phyloP scores from a whole-genome alignment of 2,329 filamentous ascomycete genomes.

The Massarina eburnea region DNA sequence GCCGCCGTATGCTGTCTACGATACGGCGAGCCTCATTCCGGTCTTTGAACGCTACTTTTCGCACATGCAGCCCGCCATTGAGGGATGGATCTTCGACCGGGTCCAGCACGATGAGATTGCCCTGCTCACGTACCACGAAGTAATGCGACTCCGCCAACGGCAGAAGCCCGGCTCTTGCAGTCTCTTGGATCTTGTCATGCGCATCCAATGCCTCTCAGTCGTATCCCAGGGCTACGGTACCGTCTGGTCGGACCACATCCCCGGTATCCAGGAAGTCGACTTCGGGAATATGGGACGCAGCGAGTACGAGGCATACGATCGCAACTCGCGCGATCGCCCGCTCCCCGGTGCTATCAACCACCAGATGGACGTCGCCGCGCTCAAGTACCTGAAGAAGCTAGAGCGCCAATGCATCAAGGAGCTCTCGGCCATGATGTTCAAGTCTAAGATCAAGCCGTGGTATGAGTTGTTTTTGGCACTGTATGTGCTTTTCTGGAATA shows the following conservation, averaged over 20 bases:
- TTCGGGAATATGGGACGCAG: conserved; percentile 32
- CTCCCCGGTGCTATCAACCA: conserved; percentile 40
- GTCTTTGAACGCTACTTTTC: conserved; percentile 33
- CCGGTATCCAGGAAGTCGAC: conserved; percentile 36
- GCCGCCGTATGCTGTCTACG: conserved; percentile 39
- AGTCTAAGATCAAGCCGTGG: conserved; percentile 39
- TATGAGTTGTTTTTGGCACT: conserved; percentile 40
- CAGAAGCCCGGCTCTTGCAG: conserved; percentile 15
- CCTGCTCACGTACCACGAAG: conserved; percentile 34
- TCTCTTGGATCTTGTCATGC: conserved; percentile 34
- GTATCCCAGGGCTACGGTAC: conserved; percentile 43
- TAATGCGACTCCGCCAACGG: conserved; percentile 28
- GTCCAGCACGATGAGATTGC: conserved; percentile 33
- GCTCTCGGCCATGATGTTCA: conserved; percentile 32
- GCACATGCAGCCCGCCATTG: conserved; percentile 28
- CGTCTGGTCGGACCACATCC: conserved; percentile 32
- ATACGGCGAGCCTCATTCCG: conserved; percentile 30
- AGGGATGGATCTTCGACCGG: conserved; percentile 35
- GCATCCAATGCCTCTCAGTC: conserved; percentile 37
- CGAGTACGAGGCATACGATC: conserved; percentile 39
- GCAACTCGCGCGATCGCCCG: conserved; percentile 34
- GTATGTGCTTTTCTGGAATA: conserved; percentile 40
- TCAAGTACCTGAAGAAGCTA: conserved; percentile 34
- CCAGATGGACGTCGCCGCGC: conserved; percentile 40
- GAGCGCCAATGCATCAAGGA: conserved; percentile 34